Evolutionary conservation across 225 moss, liverwort and hornwort species (phyloP), one percentile per base, ranked within the genome.

Genomic region (Anthoceros angustus): DNA sequence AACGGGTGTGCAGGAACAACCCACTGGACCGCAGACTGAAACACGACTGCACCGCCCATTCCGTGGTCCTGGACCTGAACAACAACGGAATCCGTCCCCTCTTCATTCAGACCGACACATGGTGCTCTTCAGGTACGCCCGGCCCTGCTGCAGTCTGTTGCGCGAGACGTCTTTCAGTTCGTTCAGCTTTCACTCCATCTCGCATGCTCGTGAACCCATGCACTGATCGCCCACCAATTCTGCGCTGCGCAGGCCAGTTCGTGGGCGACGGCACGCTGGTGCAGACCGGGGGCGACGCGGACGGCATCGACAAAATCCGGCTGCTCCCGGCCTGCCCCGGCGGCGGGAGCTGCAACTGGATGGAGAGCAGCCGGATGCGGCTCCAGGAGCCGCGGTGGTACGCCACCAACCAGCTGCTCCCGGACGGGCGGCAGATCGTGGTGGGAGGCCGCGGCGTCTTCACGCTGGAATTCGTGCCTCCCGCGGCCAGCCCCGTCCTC

Each of bases 81-180:
- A 42, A 46, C 5, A 75, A 71, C 2, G 61, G 9, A 1, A 78
- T 81, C 0, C 69, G 78, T 3, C 62, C 81, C n/a, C 69, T 82
- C n/a, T 78, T 25, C 38, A 0, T 82, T 21, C 72, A 1, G 60
- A 82, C 79, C 7, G 82, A 82, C 21, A 82, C 82, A 2, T 82
- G 82, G 82, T 82, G 82, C 79, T 82, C 82, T 0, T 82, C 82
- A 0, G 82, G 82, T 0, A 18, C 18, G 55, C 18, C n/a, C n/a
- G n/a, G n/a, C n/a, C n/a, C n/a, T n/a, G n/a, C n/a, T n/a, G 32
- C 32, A 32, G n/a, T n/a, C n/a, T n/a, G n/a, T n/a, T n/a, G n/a
- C n/a, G n/a, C n/a, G n/a, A n/a, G n/a, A n/a, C n/a, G n/a, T n/a
- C n/a, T n/a, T n/a, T n/a, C n/a, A n/a, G n/a, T n/a, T n/a, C n/a